Percentiles rank a stretch among this genome's conserved stretches.
phyloP scores from a whole-genome alignment of 2,329 filamentous ascomycete genomes.

The Alternaria brassicicola region DNA sequence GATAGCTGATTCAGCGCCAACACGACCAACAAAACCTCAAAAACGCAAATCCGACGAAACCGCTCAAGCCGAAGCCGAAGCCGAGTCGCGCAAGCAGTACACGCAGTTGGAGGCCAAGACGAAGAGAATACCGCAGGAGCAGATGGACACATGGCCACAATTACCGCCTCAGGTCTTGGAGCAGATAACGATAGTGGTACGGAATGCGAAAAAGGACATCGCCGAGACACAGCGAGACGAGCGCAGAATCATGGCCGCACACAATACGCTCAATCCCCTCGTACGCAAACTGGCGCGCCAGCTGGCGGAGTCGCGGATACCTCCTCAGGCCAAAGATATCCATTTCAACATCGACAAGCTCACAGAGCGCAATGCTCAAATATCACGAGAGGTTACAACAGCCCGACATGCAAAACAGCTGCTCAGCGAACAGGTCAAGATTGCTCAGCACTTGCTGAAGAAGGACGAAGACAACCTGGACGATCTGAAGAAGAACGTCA shows the following conservation, averaged over 20 bases:
- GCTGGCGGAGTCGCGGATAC: conserved; percentile 69
- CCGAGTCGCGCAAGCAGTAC: conserved; percentile 32
- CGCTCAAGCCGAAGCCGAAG: conserved; percentile 21
- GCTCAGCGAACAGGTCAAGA: conserved; percentile 63
- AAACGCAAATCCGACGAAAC: conserved; percentile 37
- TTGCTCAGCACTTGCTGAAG: conserved; percentile 54
- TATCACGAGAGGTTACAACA: conserved; percentile 62
- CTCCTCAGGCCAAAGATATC: conserved; percentile 58
- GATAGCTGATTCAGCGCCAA: background rate
- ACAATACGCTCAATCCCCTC: conserved; percentile 62
- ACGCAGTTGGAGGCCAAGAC: conserved; percentile 44
- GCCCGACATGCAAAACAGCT: conserved; percentile 67
- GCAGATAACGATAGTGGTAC: conserved; percentile 62
- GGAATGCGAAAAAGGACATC: conserved; percentile 66
- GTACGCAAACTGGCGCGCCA: conserved; percentile 63
- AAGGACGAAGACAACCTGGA: conserved; percentile 38
- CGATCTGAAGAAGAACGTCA: conserved; percentile 37
- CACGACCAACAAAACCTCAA: conserved; percentile 14
- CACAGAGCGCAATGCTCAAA: conserved; percentile 60
- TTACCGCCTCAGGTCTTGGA: conserved; percentile 62
- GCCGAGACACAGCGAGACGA: conserved; percentile 61
- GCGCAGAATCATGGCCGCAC: conserved; percentile 58
- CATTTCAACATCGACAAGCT: conserved; percentile 70
- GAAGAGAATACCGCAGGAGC: conserved; percentile 45
- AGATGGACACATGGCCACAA: conserved; percentile 58